Evolutionary conservation across 2,329 filamentous ascomycete genomes (phyloP).

Genomic region (Pseudogymnoascus sp.): DNA sequence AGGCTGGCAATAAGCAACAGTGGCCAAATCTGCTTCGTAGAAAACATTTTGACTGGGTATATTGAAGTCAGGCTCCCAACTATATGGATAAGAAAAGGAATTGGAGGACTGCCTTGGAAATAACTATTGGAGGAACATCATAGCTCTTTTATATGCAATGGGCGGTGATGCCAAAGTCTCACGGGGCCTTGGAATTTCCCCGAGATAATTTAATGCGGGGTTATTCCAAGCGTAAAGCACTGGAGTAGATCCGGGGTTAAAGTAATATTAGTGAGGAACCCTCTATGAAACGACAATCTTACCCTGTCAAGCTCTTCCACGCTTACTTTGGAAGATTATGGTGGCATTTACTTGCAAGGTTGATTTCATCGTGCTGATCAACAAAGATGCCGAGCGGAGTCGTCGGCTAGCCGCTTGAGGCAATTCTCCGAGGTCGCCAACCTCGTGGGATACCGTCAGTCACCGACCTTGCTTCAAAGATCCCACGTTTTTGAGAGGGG

Average conservation of each 20-base stretch:
- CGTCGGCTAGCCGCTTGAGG: not conserved
- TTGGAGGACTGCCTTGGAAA: not conserved
- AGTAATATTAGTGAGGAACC: not conserved
- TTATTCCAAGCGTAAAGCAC: not conserved
- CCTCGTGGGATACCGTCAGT: not conserved
- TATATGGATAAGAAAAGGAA: not conserved
- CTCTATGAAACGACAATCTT: not conserved
- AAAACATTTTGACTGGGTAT: not conserved
- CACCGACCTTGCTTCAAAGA: not conserved
- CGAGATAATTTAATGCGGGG: slow-evolving; percentile 1
- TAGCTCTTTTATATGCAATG: not conserved
- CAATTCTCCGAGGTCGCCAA: not conserved
- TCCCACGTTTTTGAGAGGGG: not conserved
- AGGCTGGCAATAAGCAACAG: not conserved
- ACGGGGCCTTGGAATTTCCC: not conserved
- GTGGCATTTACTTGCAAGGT: slow-evolving; percentile 4
- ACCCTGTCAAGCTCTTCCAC: not conserved
- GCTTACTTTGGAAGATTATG: not conserved
- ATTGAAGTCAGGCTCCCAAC: not conserved
- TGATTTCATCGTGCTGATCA: not conserved
- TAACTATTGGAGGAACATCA: not conserved
- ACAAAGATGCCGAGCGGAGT: not conserved
- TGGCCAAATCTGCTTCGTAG: not conserved
- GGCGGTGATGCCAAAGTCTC: not conserved
- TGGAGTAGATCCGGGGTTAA: not conserved